Evolutionary conservation across 163 green algal species (phyloP), one percentile per base, ranked within the genome.

Genomic region (Chloromonas sp.): DNA sequence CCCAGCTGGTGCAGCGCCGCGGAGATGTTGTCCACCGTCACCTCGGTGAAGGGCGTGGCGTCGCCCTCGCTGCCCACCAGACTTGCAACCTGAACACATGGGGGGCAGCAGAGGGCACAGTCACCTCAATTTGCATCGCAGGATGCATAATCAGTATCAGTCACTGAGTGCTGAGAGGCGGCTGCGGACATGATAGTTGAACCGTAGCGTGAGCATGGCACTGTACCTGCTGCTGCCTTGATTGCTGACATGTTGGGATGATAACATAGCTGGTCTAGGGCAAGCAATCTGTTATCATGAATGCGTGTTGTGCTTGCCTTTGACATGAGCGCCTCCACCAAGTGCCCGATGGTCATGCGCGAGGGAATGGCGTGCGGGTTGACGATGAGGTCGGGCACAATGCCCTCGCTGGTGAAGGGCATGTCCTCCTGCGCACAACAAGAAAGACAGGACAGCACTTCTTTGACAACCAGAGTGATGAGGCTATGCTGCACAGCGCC

Each of bases 281-380:
- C 36, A 36, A 36, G 36, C 36, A 36, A 36, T 36, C 36, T 36
- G 36, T 36, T 36, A 36, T 36, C 36, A 36, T 36, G 36, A 36
- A 36, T 36, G 36, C 36, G 36, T 36, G 36, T 36, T 36, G 36
- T 36, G 36, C 66, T 74, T 59, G 95, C 95, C 92, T 98, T 99
- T 90, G 91, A 95, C 94, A 99, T 98, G 60, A 99, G 91, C 70
- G 94, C 96, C 92, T 99, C 97, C 60, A 99, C 95, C 85, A 99
- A 90, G 86, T 99, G 97, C 0, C 97, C 96, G 84, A 99, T 99
- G 87, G 97, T 99, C 97, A 99, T 99, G 86, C 97, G 97, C 14
- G 93, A 97, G 70, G 96, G 97, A 86, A 99, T 99, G 86, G 97
- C 97, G 70, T 99, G 97, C 0, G 97, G 97, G 91, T 99, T 99